Base-by-base conservation (phyloP, 2,329 filamentous ascomycete genomes). In the Fusarium sublunatum region DNA sequence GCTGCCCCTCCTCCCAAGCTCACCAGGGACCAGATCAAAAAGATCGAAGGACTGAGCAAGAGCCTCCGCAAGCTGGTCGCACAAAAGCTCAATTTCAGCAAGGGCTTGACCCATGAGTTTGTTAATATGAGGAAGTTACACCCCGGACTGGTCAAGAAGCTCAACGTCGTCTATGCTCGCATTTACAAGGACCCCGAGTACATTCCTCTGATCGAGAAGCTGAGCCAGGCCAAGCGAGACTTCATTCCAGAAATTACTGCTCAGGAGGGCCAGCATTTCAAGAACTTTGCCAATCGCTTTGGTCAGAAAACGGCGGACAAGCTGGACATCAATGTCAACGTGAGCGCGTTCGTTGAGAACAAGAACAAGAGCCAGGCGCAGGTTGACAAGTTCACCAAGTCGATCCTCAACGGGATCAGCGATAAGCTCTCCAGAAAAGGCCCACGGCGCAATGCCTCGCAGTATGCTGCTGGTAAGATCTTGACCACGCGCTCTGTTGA, bases 101-200 rank as follows among this genome's bases (percentile, higher is more conserved):
- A 12, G 2, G 11, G 19, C 7, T 29, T 59, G 6, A 13, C 13
- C 22, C 5, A 13, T 3, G 38, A 58, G 25, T 29, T 58, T 13
- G n/a, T 9, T 2, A 35, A 22, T 6, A 29, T 32, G 7, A 10
- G 19, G 9, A 42, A 31, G 39, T 29, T 58, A 7, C 26, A 10
- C 9, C 39, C 55, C 1, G 7, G 22, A 7, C 24, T 58, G 31
- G n/a, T 52, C 7, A 24, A 45, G 19, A 53, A 40, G 25, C 34
- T 58, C 11, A 40, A 58, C 19, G 43, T 46, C 24, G 44, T 56
- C n/a, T 58, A 46, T 12, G 31, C n/a, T 10, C 56, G 46, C 32
- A 10, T 52, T 11, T 3, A 13, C 2, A 15, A 26, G 1, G 5
- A 58, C 7, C 44, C 38, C 0, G 58, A 58, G 26, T 40, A 58